These are phyloP conservation scores for Quercus variabilis DNA, from an alignment of 306 rosid species.

Conservation along the genomic window DNA sequence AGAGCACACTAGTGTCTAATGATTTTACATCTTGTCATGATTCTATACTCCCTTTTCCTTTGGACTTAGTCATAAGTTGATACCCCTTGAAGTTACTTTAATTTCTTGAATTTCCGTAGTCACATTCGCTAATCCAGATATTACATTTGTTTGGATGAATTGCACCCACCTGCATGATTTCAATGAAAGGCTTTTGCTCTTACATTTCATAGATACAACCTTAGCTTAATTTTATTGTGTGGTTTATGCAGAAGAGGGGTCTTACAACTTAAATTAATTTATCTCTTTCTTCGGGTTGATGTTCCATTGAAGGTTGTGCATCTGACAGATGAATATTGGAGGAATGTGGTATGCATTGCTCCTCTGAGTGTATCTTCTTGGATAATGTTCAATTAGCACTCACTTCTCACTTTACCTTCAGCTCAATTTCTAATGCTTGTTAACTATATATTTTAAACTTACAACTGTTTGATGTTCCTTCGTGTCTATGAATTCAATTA, in stretches of 20 bases:
- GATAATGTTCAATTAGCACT: not conserved
- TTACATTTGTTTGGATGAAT: not conserved
- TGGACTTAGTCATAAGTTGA: not conserved
- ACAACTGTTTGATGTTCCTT: not conserved
- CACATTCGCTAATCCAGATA: not conserved
- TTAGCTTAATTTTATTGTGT: not conserved
- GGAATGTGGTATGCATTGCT: constrained; percentile 56
- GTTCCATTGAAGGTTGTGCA: constrained; percentile 88
- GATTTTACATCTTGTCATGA: not conserved
- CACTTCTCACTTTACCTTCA: not conserved
- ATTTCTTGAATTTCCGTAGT: not conserved
- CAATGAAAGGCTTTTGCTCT: not conserved
- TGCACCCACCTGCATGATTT: not conserved
- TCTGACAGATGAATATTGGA: constrained; percentile 93
- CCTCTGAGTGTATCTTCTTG: not conserved
- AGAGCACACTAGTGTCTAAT: too few relatives aligned
- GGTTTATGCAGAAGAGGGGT: not conserved
- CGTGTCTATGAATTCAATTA: not conserved
- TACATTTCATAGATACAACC: not conserved
- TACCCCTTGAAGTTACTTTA: not conserved
- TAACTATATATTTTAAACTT: not conserved
- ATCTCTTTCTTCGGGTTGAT: constrained; percentile 48
- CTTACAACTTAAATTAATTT: constrained; percentile 7
- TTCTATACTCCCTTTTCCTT: too few relatives aligned
- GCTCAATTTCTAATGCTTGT: not conserved